A percentile compares a stretch with the other conserved stretches of the same genome.
Evolutionary conservation across 306 rosid genomes (phyloP).

Genomic region (Casuarina cunninghamiana): DNA sequence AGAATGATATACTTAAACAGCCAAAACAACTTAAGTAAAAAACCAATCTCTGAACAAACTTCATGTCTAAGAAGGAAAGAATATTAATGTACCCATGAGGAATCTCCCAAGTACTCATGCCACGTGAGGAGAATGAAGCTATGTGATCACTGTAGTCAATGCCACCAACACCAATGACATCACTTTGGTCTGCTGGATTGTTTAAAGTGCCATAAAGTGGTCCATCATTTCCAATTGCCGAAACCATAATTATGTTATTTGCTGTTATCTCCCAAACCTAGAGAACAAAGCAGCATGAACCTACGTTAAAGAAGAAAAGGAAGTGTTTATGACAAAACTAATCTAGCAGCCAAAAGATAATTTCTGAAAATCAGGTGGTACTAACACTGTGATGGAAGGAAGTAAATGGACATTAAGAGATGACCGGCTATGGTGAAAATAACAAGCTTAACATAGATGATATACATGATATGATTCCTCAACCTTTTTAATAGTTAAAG

Average conservation of each 20-base stretch:
- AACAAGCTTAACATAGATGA: neutral
- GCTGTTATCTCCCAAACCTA: conserved; percentile 99
- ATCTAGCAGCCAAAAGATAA: neutral
- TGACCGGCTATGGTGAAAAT: neutral
- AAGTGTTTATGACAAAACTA: neutral
- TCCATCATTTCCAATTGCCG: conserved; percentile 99
- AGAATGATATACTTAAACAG: neutral
- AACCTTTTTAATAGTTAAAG: neutral
- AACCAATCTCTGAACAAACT: neutral
- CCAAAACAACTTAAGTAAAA: neutral
- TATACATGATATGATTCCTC: neutral
- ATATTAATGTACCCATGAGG: conserved; percentile 80
- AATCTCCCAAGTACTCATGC: conserved; percentile 99
- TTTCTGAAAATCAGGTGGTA: neutral
- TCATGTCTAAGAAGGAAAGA: neutral
- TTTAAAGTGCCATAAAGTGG: conserved; percentile 97
- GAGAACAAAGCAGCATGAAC: conserved; percentile 36
- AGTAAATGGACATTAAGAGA: neutral
- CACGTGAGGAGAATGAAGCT: conserved; percentile 98
- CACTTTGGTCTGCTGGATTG: conserved; percentile 99
- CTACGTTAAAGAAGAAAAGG: conserved; percentile 20
- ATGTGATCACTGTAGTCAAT: conserved; percentile 97
- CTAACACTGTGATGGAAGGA: neutral
- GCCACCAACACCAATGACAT: conserved; percentile 96
- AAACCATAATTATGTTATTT: conserved; percentile 92